A percentile compares a stretch with the other conserved stretches of the same genome.
Conservation (phyloP, 768 basidiomycete species). For the Naganishia antarctica region DNA sequence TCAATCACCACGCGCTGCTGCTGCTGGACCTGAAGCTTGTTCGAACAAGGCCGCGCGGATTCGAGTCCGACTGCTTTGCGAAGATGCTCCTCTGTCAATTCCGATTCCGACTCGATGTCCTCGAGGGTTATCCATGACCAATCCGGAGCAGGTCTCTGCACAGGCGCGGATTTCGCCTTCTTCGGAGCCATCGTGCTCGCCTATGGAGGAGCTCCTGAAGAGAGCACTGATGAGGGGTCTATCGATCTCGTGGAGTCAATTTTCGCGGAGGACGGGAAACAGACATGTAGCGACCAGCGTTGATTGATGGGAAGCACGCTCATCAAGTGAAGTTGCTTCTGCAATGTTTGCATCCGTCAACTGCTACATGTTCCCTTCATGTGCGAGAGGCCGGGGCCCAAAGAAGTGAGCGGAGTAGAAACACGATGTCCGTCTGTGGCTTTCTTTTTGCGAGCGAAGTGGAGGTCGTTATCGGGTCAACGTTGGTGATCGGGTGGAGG, state of each 20-base stretch:
- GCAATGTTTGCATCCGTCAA: too few species aligned
- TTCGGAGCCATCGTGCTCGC: conserved; percentile 8
- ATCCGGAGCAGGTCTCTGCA: conserved; percentile 15
- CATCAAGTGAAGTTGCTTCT: too few species aligned
- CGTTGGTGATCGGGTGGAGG: background rate
- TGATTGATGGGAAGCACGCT: too few species aligned
- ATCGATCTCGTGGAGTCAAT: background rate
- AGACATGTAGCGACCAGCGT: too few species aligned
- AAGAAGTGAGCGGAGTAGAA: too few species aligned
- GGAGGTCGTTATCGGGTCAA: conserved; percentile 11
- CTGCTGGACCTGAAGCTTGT: conserved; percentile 1
- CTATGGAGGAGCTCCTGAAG: background rate
- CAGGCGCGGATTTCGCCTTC: background rate
- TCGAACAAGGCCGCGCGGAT: background rate
- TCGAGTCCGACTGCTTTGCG: conserved; percentile 12
- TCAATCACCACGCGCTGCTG: background rate
- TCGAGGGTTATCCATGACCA: conserved; percentile 23
- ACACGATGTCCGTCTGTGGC: too few species aligned
- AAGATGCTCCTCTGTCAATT: conserved; percentile 19
- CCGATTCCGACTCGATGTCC: background rate
- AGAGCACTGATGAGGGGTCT: background rate
- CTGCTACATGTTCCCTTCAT: background rate
- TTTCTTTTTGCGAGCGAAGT: too few species aligned
- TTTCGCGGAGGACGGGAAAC: too few species aligned
- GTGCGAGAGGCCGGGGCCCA: background rate